Base-by-base conservation (phyloP, 352 stramenopile genomes). In the Globisporangium paddicum region DNA sequence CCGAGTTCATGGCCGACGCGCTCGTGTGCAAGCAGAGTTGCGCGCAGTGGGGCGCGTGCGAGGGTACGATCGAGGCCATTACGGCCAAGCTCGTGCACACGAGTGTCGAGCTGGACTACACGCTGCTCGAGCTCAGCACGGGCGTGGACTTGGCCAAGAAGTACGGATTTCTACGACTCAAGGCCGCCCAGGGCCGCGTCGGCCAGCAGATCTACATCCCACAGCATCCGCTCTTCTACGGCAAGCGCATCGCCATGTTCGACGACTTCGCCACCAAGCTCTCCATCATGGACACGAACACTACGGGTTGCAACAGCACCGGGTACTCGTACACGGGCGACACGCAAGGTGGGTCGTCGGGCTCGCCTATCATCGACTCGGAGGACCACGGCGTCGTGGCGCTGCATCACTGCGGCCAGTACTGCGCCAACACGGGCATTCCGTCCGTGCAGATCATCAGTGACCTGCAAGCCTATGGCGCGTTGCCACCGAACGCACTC, bases 1-100 rank as follows among this genome's bases (percentile, higher is more conserved):
- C 88, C 23, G 78, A 91, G 62, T 89, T 91, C 60, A 77, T 86
- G 66, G 79, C 78, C 5, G 69, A 88, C 52, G 73, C 64, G 0
- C 21, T 19, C 13, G 58, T 55, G 2, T 89, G 79, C 52, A 69
- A 55, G 11, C 61, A 66, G 19, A 73, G 48, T 32, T 87, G 77
- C 26, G 34, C 14, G 4, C 60, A 47, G 1, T 82, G 68, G 68
- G 72, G 70, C 7, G 72, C 46, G 3, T 91, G 82, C 38, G 46
- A 56, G 1, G 82, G 82, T 13, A 62, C 63, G 3, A 66, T 75
- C 7, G 71, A 86, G 18, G 67, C 75, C 9, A 72, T 88, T 11
- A 66, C 66, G 3, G 66, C 77, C 3, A 62, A 62, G 0, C 66
- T 91, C 34, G 56, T 89, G n/a, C 58, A 71, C 44, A 75, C 73